phyloP scores from a whole-genome alignment of 2,329 filamentous ascomycete species.

The Apiospora saccharicola region DNA sequence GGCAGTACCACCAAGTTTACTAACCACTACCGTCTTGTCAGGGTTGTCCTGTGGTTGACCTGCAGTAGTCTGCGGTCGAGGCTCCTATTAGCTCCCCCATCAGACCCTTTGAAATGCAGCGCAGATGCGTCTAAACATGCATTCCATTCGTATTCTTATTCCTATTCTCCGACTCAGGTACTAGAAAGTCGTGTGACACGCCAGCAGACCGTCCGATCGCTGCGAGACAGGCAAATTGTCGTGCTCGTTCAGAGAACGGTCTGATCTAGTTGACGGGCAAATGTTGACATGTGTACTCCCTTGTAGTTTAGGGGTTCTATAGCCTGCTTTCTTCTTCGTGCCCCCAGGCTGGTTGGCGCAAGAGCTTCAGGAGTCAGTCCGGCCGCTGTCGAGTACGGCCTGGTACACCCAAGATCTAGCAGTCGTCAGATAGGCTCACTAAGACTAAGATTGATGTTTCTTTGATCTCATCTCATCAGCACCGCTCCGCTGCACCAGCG shows the following conservation, averaged over 20 bases:
- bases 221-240: conserved; percentile 1
- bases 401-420: background rate
- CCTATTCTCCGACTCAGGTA: conserved; percentile 19
- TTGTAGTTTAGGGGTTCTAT: background rate
- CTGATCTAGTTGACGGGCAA: conserved; percentile 9
- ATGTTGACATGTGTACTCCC: background rate
- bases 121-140: background rate
- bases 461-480: background rate
- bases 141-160: conserved; percentile 15
- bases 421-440: too few species aligned
- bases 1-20: background rate
- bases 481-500: background rate
- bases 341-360: background rate
- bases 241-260: conserved; percentile 12
- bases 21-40: background rate
- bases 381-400: background rate
- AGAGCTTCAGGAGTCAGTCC: background rate
- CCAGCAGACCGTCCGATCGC: conserved; percentile 10
- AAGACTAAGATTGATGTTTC: background rate
- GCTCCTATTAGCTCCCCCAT: background rate
- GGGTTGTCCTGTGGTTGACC: conserved; percentile 9
- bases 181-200: conserved; percentile 9
- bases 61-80: conserved; percentile 19
- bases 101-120: background rate
- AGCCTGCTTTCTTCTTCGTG: background rate